Base-by-base conservation (phyloP, 2,329 filamentous ascomycete genomes). In the Colletotrichum gigasporum region DNA sequence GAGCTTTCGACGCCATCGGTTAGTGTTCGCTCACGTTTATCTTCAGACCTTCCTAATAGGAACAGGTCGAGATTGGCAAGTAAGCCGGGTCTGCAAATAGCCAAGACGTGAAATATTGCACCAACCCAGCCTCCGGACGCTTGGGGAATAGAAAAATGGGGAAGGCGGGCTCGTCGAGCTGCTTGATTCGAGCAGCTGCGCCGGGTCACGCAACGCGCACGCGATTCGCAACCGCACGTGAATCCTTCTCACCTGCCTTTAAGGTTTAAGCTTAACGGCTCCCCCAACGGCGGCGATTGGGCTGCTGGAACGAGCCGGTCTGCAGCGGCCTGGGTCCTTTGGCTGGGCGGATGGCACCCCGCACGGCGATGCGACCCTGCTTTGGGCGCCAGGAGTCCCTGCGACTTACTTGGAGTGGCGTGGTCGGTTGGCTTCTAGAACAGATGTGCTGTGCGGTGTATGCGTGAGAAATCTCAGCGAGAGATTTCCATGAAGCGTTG, bases 181-280 rank as follows among this genome's bases (percentile, higher is more conserved):
- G 32, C 6, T 8, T 24, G 5, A 28, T 44, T 10, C 5, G 10
- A 30, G 16, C 30, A 37, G 39, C 8, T 48, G 37, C n/a, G 32
- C 6, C 22, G 42, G 18, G 41, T n/a, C 48, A 55, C 42, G 48
- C 56, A 37, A 50, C 41, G 53, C 20, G 61, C 61, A 64, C 56
- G 48, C 56, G 42, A 50, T 16, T 22, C 34, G 16, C 30, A 34
- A n/a, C n/a, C n/a, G n/a, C n/a, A n/a, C n/a, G n/a, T 11, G 28
- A 60, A 60, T 60, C 61, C 55, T 64, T 53, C 50, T 34, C 56
- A 65, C 62, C 62, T 65, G 56, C 56, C 56, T 11, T 22, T 54
- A 55, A 55, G 28, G 56, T 65, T 62, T 65, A 65, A 65, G 62
- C 62, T 65, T 62, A 65, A 65, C 44, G 62, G 35, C 34, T 50